These are phyloP conservation scores for Ogataea allantospora DNA, from an alignment of 805 yeast genomes.

Conservation along the genomic window DNA sequence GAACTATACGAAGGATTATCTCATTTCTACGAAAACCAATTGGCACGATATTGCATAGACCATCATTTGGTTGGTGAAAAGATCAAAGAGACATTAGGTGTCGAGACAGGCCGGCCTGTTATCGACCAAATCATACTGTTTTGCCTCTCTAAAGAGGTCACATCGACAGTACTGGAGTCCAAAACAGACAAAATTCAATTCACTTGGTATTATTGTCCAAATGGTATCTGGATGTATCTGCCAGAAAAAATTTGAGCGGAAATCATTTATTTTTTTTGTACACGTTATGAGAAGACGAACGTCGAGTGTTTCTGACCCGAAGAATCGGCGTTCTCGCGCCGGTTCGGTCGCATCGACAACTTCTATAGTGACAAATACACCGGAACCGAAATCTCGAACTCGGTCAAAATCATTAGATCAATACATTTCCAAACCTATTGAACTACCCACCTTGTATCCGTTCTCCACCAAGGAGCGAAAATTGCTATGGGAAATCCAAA, in stretches of 20 bases:
- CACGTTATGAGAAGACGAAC: conserved; percentile 23
- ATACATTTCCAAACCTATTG: neutral
- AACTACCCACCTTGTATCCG: conserved; percentile 30
- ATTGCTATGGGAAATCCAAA: conserved; percentile 34
- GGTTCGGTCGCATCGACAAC: conserved; percentile 50
- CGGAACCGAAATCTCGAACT: neutral
- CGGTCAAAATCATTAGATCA: conserved; percentile 3
- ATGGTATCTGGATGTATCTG: conserved; percentile 6
- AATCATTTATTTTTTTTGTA: conserved; percentile 9
- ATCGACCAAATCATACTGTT: neutral
- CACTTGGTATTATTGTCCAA: conserved; percentile 3
- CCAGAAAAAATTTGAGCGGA: conserved; percentile 4
- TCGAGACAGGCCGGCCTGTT: neutral
- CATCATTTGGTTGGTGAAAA: neutral
- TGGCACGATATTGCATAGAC: neutral
- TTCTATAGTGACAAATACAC: neutral
- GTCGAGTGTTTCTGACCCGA: conserved; percentile 24
- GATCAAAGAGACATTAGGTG: neutral
- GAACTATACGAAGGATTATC: neutral
- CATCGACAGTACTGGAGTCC: neutral
- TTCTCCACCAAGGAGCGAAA: conserved; percentile 39
- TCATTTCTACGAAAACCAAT: neutral
- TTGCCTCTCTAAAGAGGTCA: neutral
- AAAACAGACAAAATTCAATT: neutral
- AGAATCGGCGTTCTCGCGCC: conserved; percentile 43